Percentiles rank a stretch among this genome's conserved stretches.
Conservation (phyloP, 441 rosid genomes). For the Euphorbia schlechtendalii region DNA sequence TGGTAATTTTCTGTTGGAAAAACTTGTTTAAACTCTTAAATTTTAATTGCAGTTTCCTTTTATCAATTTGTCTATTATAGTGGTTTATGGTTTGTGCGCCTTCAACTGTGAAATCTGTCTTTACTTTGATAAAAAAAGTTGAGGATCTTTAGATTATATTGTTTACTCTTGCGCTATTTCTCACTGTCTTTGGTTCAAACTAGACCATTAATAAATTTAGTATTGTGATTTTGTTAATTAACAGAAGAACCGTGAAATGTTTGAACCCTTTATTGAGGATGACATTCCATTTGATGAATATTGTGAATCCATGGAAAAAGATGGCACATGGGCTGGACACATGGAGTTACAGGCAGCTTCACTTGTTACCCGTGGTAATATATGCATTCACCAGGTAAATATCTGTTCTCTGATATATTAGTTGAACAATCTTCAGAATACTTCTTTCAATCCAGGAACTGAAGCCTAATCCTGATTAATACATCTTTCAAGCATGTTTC, state of each 20-base stretch:
- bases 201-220: constrained; percentile 19
- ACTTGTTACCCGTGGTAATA: constrained; percentile 66
- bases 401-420: too few relatives aligned
- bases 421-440: background rate
- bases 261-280: constrained; percentile 93
- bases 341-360: constrained; percentile 97
- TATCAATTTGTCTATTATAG: background rate
- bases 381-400: constrained; percentile 80
- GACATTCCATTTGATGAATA: constrained; percentile 85
- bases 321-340: constrained; percentile 97
- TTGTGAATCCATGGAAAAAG: constrained; percentile 68
- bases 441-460: background rate
- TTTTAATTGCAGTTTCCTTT: background rate
- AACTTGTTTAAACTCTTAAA: background rate
- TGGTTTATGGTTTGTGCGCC: background rate
- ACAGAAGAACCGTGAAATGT: constrained; percentile 72
- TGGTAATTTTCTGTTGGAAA: constrained; percentile 28
- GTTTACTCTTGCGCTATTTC: background rate
- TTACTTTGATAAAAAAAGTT: constrained; percentile 4
- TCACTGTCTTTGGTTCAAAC: constrained; percentile 5
- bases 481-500: background rate
- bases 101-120: constrained; percentile 7
- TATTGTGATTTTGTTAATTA: constrained; percentile 12
- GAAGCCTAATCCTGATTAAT: constrained; percentile 1
- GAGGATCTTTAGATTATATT: background rate